Conservation (phyloP, 768 basidiomycete genomes). For the Lentinula sp. region DNA sequence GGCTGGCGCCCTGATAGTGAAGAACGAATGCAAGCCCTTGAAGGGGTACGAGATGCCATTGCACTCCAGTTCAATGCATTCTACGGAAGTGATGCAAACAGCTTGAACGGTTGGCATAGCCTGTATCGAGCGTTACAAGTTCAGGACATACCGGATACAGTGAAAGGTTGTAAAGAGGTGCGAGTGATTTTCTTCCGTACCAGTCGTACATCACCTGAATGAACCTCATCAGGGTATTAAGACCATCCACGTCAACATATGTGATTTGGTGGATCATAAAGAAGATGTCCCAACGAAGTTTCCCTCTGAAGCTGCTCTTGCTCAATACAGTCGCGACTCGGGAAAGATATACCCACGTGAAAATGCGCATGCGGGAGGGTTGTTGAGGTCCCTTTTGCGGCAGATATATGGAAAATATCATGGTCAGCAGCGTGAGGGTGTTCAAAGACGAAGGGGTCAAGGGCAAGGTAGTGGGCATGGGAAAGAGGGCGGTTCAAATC, state of each 20-base stretch:
- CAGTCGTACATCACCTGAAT: neutral
- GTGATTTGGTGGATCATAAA: constrained; percentile 27
- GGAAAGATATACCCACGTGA: constrained; percentile 26
- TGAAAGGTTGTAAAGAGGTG: constrained; percentile 4
- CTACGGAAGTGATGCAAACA: constrained; percentile 1
- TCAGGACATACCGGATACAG: neutral
- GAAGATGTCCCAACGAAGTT: constrained; percentile 13
- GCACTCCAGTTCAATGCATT: constrained; percentile 5
- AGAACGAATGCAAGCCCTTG: neutral
- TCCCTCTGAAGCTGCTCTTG: constrained; percentile 19
- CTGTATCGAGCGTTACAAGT: neutral
- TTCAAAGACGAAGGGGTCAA: neutral
- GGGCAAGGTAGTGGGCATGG: neutral
- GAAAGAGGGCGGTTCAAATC: neutral
- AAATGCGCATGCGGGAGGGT: constrained; percentile 22
- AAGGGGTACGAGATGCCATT: constrained; percentile 5
- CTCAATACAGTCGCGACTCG: constrained; percentile 20
- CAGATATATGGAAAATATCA: constrained; percentile 14
- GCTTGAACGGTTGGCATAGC: neutral
- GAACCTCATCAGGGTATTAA: constrained; percentile 17
- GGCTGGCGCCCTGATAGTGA: neutral
- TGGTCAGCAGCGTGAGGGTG: neutral
- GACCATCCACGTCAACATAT: constrained; percentile 29
- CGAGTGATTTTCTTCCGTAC: neutral
- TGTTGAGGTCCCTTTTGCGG: constrained; percentile 25